Evolutionary conservation across 2,329 filamentous ascomycete species (phyloP), one percentile per base, ranked within the genome.

Genomic region (Zalaria sp.): DNA sequence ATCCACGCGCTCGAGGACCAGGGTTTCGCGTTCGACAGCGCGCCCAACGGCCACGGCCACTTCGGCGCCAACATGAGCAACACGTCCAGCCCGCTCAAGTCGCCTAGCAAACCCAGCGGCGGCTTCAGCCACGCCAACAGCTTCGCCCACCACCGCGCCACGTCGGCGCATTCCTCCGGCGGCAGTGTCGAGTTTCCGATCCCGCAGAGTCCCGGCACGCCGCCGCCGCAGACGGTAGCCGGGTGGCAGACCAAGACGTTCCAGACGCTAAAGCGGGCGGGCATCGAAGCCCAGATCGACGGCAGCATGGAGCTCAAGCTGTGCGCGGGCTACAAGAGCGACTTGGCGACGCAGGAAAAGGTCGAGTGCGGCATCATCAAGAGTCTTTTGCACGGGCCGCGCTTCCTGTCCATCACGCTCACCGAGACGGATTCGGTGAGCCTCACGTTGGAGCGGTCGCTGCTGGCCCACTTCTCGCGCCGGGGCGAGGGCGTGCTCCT

Each of bases 201-300:
- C 2, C 69, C 69, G 4, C 55, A 62, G n/a, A 48, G 50, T 1
- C 79, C 82, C 1, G 68, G 72, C 8, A 86, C 85, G 0, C 83
- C 86, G 5, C 83, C 84, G 2, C 86, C 86, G 1, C 77, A 83
- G 29, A 83, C 77, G 34, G 69, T 89, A 8, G 75, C 75, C 11
- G 88, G 94, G 56, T 71, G 96, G 27, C 85, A 94, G 61, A 70
- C 69, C 6, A 78, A 83, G 38, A 94, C 89, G 0, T 95, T 96
- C 56, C 73, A 74, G 26, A 76, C 82, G n/a, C 71, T 98, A n/a
- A 80, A 78, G 51, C 80, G 79, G 53, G 76, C 83, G 50, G 73
- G 79, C 49, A 83, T 96, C 38, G 64, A 75, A 1, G 87, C 89
- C 0, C 73, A 72, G 25, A 76, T 91, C 32, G 79, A 83, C 46